Conservation (phyloP, 805 yeast genomes). For the Tetrapisispora fleetii region DNA sequence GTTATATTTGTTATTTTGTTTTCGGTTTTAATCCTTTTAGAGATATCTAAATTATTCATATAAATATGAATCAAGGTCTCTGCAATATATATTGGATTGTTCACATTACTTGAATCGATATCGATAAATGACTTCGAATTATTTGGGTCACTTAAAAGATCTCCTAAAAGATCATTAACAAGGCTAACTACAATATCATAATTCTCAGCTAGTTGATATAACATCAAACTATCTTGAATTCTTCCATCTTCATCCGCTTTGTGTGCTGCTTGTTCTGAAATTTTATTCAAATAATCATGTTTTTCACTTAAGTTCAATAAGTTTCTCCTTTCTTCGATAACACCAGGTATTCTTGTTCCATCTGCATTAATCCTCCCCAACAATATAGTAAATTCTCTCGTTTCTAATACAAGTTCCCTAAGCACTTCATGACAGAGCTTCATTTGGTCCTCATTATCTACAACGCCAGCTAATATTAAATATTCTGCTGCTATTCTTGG, state of each 20-base stretch:
- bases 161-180: conserved; percentile 70
- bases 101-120: conserved; percentile 35
- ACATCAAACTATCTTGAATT: conserved; percentile 68
- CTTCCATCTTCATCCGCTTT: conserved; percentile 90
- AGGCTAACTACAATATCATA: conserved; percentile 69
- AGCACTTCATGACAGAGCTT: conserved; percentile 66
- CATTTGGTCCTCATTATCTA: conserved; percentile 36
- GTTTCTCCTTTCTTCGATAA: conserved; percentile 66
- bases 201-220: conserved; percentile 84
- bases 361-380: conserved; percentile 73
- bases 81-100: conserved; percentile 32
- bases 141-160: conserved; percentile 61
- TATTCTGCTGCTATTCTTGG: conserved; percentile 90
- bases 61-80: conserved; percentile 28
- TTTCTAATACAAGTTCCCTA: conserved; percentile 74
- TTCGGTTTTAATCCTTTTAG: conserved; percentile 42
- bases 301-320: conserved; percentile 52
- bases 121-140: conserved; percentile 44
- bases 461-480: conserved; percentile 56
- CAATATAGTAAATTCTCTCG: conserved; percentile 72
- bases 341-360: conserved; percentile 74
- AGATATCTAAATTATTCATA: conserved; percentile 49
- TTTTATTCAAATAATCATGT: conserved; percentile 52
- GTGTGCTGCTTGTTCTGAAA: conserved; percentile 77
- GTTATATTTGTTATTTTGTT: conserved; percentile 57